Conservation (phyloP, 176 grass and related monocot genomes). For the Bromus sterilis region DNA sequence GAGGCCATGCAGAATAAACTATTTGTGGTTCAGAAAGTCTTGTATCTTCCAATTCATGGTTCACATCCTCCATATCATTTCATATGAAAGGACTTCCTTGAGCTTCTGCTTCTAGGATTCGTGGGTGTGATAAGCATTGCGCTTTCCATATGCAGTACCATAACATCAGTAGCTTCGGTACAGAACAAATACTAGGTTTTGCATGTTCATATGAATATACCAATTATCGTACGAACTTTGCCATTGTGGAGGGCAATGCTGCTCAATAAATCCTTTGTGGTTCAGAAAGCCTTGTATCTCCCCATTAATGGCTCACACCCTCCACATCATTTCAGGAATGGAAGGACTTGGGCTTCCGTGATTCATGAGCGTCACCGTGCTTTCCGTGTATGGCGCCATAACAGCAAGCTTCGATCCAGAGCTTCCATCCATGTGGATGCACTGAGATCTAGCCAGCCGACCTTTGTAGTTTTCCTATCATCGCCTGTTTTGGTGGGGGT, state of each 20-base stretch:
- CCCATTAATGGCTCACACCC: neutral
- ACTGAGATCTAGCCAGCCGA: constrained; percentile 1
- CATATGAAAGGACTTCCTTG: neutral
- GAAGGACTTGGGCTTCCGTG: neutral
- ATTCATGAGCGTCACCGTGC: too few relatives aligned
- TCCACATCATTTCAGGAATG: neutral
- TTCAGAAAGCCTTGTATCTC: neutral
- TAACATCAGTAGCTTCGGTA: too few relatives aligned
- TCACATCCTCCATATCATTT: neutral
- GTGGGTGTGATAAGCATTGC: too few relatives aligned
- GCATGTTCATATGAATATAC: neutral
- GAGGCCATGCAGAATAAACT: neutral
- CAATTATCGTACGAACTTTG: neutral
- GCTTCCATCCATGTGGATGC: neutral
- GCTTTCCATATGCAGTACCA: too few relatives aligned
- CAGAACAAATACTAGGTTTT: too few relatives aligned
- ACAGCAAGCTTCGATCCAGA: neutral
- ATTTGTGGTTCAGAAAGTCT: neutral
- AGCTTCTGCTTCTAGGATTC: too few relatives aligned
- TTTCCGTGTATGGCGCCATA: neutral
- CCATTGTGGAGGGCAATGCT: neutral
- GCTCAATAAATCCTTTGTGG: neutral
- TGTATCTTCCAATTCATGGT: neutral
- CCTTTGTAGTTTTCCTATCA: constrained; percentile 14
- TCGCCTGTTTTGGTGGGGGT: neutral